Percentiles rank a stretch among this genome's conserved stretches.
These are phyloP conservation scores for Calonectria pauciramosa DNA, from an alignment of 2,329 filamentous ascomycete species.

Conservation along the genomic window DNA sequence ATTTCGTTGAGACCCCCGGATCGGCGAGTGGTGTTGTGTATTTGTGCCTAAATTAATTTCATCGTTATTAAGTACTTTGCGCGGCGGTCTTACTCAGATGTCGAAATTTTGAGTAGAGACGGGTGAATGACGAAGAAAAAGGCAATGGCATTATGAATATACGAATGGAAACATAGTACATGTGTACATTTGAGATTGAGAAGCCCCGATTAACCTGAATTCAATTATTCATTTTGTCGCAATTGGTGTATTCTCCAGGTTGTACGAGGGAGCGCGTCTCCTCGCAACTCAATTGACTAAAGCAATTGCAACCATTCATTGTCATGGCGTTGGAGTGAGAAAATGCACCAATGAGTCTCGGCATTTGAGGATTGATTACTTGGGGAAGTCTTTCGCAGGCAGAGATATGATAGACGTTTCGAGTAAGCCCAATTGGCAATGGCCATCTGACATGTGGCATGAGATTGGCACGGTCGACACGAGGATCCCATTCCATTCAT, in stretches of 20 bases:
- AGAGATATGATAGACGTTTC: background rate
- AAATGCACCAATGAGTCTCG: background rate
- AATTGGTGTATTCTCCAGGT: background rate
- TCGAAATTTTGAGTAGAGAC: background rate
- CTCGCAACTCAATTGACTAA: background rate
- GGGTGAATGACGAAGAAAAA: background rate
- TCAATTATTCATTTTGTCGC: background rate
- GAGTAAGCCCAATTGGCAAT: background rate
- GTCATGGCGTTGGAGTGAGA: background rate
- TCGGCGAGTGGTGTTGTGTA: no score
- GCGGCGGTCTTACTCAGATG: no score
- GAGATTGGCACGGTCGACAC: background rate
- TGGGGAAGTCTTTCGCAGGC: background rate
- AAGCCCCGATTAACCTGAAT: background rate
- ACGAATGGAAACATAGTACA: background rate
- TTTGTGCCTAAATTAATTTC: no score
- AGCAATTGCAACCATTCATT: background rate
- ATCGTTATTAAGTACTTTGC: no score
- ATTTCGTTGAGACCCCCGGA: no score
- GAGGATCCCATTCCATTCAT: background rate
- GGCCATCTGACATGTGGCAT: background rate
- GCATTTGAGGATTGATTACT: background rate
- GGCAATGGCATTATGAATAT: background rate
- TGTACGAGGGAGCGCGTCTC: background rate
- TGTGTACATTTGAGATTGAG: background rate